Base-by-base conservation (phyloP, 768 basidiomycete species). In the Porphyrellus cyaneotinctus region DNA sequence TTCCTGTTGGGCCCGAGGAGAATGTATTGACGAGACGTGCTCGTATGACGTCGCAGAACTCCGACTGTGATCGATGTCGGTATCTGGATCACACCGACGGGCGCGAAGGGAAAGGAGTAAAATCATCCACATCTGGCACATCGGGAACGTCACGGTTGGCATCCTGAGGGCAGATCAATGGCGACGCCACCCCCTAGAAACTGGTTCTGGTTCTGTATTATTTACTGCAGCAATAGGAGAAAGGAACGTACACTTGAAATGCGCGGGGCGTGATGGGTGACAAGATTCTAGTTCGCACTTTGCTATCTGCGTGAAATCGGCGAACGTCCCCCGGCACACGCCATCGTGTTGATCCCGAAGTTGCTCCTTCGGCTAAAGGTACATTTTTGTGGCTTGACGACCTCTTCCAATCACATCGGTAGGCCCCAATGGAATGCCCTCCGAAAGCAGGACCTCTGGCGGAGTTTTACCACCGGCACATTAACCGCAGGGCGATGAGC, bases 321-420 rank as follows among this genome's bases (percentile, higher is more conserved):
- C 23, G 22, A 47, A 22, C 13, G 11, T 37, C 17, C 37, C n/a
- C 46, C 37, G 22, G 8, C 18, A 36, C 20, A 37, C 7, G 4
- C 53, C 56, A 38, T 39, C 26, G 12, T 22, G 26, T 47, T 46
- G 49, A 51, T 41, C 23, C 46, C 23, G 38, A 51, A 1, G n/a
- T 51, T 49, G 47, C 49, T 41, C 30, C 41, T 43, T 52, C 23
- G 32, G 31, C 23, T 9, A 37, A 1, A 20, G 18, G 42, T 61
- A 22, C 61, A 54, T 66, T 58, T 22, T 18, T 53, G 58, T 61
- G 56, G 53, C 64, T 61, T 44, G 28, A 31, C 30, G 18, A 11
- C 23, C 18, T 36, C 18, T 17, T 32, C 26, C 38, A 52, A 36
- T 45, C 43, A 54, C 33, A 52, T 44, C 50, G 44, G 30, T 36